Evolutionary conservation across 306 rosid species (phyloP), one percentile per base, ranked within the genome.

Genomic region (Prunus mongolica): DNA sequence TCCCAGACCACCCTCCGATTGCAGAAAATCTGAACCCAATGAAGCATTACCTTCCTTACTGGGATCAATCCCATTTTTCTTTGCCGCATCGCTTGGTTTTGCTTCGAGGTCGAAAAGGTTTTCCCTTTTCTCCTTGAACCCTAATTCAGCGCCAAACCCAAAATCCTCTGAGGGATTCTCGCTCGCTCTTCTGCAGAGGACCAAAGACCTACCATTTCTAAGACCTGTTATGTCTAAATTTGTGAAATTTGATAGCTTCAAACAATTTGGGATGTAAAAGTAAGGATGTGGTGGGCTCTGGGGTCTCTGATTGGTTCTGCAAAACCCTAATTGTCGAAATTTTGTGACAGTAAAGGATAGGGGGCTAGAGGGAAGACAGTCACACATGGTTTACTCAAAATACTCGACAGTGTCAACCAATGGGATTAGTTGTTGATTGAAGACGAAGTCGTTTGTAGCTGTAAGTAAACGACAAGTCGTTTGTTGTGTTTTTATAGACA

Each of bases 111-210:
- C 82, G 19, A 80, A 72, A 73, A 63, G 69, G 19, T 78, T 74
- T 3, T 58, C 79, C 44, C 69, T 77, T 67, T 73, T 54, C 66
- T 86, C 95, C 76, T 85, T 79, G 32, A 89, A 86, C 67, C 86
- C 82, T 58, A 89, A 82, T 52, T 93, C 87, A 15, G 75, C 30
- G 19, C 46, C 78, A 68, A 84, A 77, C 66, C 74, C 79, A 6
- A 69, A 32, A 28, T 76, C 60, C 64, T 78, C 85, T 4, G 87
- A 66, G 9, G 76, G 45, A n/a, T 45, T 82, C 71, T 82, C 74
- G 3, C 66, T 64, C 22, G 68, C 32, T 45, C 76, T 79, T 51
- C 82, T 55, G 60, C 72, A 7, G n/a, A 61, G 27, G 28, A 57
- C 22, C 68, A 28, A 62, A 34, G 73, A 16, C 49, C 72, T 38